Conservation (phyloP, 2,329 filamentous ascomycete genomes). For the Myriangium duriaei region DNA sequence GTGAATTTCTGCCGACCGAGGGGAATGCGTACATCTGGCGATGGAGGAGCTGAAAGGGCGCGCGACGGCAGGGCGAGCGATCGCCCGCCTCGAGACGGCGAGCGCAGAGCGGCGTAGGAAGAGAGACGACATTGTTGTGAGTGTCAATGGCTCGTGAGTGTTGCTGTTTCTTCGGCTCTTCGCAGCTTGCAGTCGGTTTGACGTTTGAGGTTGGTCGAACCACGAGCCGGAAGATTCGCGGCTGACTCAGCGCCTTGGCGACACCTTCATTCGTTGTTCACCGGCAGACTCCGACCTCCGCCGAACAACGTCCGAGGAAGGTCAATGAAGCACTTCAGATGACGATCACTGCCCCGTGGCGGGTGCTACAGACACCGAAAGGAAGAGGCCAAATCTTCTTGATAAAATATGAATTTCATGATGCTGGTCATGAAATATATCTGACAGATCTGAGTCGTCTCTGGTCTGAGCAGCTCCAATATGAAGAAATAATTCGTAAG, state of each 20-base stretch:
- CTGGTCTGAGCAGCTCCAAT: conserved; percentile 56
- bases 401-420: conserved; percentile 44
- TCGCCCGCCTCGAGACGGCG: conserved; percentile 33
- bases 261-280: background rate
- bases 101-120: conserved; percentile 40
- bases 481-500: conserved; percentile 49
- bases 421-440: conserved; percentile 49
- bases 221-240: background rate
- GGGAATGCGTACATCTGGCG: conserved; percentile 31
- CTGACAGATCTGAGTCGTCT: conserved; percentile 61
- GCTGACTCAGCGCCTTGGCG: background rate
- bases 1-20: conserved; percentile 5
- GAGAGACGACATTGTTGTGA: conserved; percentile 18
- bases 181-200: no score
- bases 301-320: conserved; percentile 1
- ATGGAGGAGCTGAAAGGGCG: conserved; percentile 36
- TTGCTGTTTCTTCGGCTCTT: no score
- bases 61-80: conserved; percentile 27
- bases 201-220: conserved; percentile 1
- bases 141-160: conserved; percentile 9
- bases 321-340: no score
- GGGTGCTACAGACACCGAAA: background rate
- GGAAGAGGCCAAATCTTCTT: conserved; percentile 31
- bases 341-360: background rate
- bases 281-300: background rate